Evolutionary conservation across 2,329 filamentous ascomycete genomes (phyloP).

Genomic region (Penicillium sp.): DNA sequence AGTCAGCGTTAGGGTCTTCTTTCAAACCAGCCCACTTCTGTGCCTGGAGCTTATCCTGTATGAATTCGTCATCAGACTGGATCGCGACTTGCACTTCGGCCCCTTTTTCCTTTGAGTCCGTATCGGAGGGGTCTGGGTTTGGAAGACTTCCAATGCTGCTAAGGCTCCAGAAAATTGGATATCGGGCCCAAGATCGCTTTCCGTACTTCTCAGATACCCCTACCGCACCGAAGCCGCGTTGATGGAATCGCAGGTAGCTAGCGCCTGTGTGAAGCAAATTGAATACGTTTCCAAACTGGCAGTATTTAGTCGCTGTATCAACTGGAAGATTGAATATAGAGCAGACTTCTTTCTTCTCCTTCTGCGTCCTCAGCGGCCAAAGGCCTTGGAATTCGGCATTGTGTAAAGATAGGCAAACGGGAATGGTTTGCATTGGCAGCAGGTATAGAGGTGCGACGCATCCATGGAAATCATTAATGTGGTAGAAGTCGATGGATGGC

Average conservation of each 20-base stretch:
- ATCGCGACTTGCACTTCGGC: conserved; percentile 54
- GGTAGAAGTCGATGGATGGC: conserved; percentile 59
- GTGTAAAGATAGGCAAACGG: conserved; percentile 64
- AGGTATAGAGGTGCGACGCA: conserved; percentile 64
- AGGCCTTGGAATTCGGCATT: conserved; percentile 70
- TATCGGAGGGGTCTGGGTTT: conserved; percentile 66
- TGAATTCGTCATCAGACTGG: conserved; percentile 57
- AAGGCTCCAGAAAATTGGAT: conserved; percentile 69
- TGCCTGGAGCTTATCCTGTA: conserved; percentile 58
- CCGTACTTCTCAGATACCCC: conserved; percentile 70
- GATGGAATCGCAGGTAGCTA: conserved; percentile 65
- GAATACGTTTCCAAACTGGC: conserved; percentile 69
- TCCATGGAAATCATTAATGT: conserved; percentile 67
- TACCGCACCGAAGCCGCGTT: conserved; percentile 67
- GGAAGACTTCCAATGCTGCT: conserved; percentile 63
- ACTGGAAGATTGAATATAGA: conserved; percentile 62
- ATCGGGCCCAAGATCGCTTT: conserved; percentile 66
- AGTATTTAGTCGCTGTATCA: conserved; percentile 59
- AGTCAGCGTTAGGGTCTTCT: conserved; percentile 60
- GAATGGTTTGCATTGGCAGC: conserved; percentile 61
- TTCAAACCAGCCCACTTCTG: conserved; percentile 68
- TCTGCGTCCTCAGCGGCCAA: conserved; percentile 65
- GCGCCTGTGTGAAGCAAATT: conserved; percentile 66
- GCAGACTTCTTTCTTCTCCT: conserved; percentile 64
- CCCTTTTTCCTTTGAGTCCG: conserved; percentile 51